Base-by-base conservation (phyloP, 192 early-diverging fungal genomes). In the Rhizoclosmatium globosum region DNA sequence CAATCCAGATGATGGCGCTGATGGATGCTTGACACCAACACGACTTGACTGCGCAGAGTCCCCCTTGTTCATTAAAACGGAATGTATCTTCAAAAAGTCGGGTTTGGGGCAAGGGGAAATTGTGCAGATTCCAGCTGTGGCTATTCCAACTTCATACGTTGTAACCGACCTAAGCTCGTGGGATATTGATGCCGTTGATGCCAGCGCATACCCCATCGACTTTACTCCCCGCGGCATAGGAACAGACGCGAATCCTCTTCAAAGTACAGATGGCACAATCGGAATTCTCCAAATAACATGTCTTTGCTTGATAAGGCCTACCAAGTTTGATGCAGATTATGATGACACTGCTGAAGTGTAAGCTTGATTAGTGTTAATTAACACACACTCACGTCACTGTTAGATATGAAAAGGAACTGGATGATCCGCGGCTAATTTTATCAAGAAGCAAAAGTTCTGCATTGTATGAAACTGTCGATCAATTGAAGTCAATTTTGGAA, bases 211-310 rank as follows among this genome's bases (percentile, higher is more conserved):
- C 2, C 46, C 50, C 44, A 50, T 82, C 43, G 87, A 92, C 65
- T 92, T 91, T 62, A 88, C 90, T 38, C 92, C 94, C 7, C 78
- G 80, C 21, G 78, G 61, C 23, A 89, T 94, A 59, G 93, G 94
- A 17, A 88, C 87, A 3, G 84, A 87, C 1, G 75, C 73, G 4
- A 91, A 87, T 19, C 92, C 92, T 15, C 84, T 94, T 0, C 90
- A 86, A 45, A 93, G 91, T 57, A 81, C 79, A 13, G 92, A 95
- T 79, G 92, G 90, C 1, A 94, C 92, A 3, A 81, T 82, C 2
- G 94, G 92, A 4, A 89, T 87, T n/a, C 82, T 95, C 7, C 93
- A 89, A 72, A 61, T 95, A 3, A 81, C 90, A 0, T 89, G 92
- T 66, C 71, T 93, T 31, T 91, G 92, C 1, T 80, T 94, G n/a